Conservation (phyloP, 176 grass and related monocot species). For the Hordeum marinum region DNA sequence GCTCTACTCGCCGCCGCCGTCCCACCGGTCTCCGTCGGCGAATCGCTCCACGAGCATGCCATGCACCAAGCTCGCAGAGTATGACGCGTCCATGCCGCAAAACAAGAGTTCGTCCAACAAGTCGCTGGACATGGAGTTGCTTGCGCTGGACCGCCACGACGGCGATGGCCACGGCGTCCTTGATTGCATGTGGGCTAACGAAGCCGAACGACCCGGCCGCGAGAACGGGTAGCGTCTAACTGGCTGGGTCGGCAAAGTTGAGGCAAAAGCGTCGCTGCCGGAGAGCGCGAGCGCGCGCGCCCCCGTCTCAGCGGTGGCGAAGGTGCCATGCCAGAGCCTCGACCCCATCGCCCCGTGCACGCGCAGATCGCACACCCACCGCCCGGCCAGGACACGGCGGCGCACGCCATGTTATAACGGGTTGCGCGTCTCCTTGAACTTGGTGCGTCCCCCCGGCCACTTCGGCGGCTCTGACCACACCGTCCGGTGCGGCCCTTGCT, state of each 20-base stretch:
- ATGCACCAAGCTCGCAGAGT: conserved; percentile 48
- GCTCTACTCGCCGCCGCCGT: not conserved
- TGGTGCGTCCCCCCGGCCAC: conserved; percentile 59
- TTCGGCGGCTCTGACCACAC: conserved; percentile 56
- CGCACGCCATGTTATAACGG: conserved; percentile 30
- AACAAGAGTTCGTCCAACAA: conserved; percentile 3
- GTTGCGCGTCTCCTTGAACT: conserved; percentile 71
- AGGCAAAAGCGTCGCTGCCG: conserved; percentile 40
- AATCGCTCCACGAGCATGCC: conserved; percentile 47
- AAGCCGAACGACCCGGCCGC: not conserved
- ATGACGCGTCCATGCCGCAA: conserved; percentile 30
- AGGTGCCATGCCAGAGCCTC: conserved; percentile 66
- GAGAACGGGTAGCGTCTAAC: conserved; percentile 12
- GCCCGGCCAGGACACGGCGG: not conserved
- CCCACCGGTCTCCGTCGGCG: not conserved
- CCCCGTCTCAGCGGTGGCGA: conserved; percentile 47
- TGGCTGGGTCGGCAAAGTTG: conserved; percentile 65
- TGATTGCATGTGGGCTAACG: conserved; percentile 19
- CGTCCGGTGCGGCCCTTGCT: conserved; percentile 2
- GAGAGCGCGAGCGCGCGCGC: conserved; percentile 39
- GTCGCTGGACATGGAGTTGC: not conserved
- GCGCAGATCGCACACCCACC: conserved; percentile 74
- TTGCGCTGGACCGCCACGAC: conserved; percentile 14
- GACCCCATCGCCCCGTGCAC: not conserved
- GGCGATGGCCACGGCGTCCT: conserved; percentile 10